Percentiles rank a stretch among this genome's conserved stretches.
Conservation (phyloP, 78 protist genomes). For the Protostelium mycophagum region DNA sequence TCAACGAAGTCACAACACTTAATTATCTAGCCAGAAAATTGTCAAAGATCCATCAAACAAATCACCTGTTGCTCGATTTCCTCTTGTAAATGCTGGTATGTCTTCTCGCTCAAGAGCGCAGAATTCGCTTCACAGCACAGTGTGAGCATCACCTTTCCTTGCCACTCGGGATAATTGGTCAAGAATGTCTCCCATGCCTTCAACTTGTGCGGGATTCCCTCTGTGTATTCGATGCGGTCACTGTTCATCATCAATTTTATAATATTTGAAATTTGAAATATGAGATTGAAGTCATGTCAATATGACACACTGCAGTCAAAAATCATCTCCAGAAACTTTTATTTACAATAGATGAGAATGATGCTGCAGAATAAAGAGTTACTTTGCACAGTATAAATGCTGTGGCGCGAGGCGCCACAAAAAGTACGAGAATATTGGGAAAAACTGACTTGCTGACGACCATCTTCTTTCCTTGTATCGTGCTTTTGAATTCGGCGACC, state of each 20-base stretch:
- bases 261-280: conserved; percentile 27
- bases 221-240: conserved; percentile 81
- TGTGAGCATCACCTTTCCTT: conserved; percentile 42
- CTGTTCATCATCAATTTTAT: conserved; percentile 61
- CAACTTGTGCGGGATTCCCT: conserved; percentile 80
- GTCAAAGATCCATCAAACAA: not conserved
- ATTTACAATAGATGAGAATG: too few relatives aligned
- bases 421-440: not conserved
- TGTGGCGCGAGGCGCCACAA: too few relatives aligned
- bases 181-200: conserved; percentile 65
- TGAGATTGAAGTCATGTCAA: too few relatives aligned
- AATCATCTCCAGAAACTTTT: too few relatives aligned
- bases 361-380: too few relatives aligned
- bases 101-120: conserved; percentile 39
- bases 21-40: too few relatives aligned
- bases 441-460: conserved; percentile 5
- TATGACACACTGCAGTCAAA: too few relatives aligned
- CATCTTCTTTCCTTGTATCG: conserved; percentile 38
- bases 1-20: too few relatives aligned
- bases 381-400: too few relatives aligned
- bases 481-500: conserved; percentile 25
- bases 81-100: conserved; percentile 59
- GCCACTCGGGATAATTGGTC: conserved; percentile 18
- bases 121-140: conserved; percentile 55
- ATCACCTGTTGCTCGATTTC: conserved; percentile 32